phyloP scores from a whole-genome alignment of 345 rosid species.

The Camelina hispida region DNA sequence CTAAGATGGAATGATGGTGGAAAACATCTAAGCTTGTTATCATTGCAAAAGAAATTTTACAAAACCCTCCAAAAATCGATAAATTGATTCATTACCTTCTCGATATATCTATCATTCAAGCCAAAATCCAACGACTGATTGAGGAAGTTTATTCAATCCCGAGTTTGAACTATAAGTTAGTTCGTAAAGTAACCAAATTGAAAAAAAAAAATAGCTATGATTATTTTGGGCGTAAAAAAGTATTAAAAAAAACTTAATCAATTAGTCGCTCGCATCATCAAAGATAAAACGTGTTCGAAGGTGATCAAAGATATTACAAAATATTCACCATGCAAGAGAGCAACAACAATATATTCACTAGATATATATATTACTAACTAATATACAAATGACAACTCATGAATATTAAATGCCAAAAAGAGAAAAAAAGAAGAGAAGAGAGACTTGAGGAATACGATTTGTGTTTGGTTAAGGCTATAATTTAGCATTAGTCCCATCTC shows the following conservation, averaged over 20 bases:
- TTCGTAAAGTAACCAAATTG: background rate
- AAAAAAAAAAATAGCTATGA: background rate
- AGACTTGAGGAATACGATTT: conserved; percentile 38
- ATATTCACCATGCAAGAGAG: conserved; percentile 36
- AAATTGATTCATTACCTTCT: background rate
- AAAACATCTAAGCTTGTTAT: conserved; percentile 11
- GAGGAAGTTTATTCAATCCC: background rate
- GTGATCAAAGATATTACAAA: conserved; percentile 15
- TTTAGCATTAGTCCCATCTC: conserved; percentile 49
- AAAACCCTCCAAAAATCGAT: background rate
- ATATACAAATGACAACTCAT: background rate
- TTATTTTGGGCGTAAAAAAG: background rate
- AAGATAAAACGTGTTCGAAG: conserved; percentile 27
- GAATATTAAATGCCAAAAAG: background rate
- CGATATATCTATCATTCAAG: background rate
- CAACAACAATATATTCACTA: background rate
- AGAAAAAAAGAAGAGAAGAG: background rate
- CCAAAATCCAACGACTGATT: background rate
- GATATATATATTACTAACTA: background rate
- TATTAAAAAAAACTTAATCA: background rate
- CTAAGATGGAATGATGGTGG: conserved; percentile 3
- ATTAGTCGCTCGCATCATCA: conserved; percentile 21
- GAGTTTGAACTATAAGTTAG: background rate
- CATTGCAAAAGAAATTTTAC: conserved; percentile 1
- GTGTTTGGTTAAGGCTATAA: conserved; percentile 49